A percentile compares a stretch with the other conserved stretches of the same genome.
Evolutionary conservation across 306 rosid species (phyloP).

Genomic region (Dicorynia guianensis): DNA sequence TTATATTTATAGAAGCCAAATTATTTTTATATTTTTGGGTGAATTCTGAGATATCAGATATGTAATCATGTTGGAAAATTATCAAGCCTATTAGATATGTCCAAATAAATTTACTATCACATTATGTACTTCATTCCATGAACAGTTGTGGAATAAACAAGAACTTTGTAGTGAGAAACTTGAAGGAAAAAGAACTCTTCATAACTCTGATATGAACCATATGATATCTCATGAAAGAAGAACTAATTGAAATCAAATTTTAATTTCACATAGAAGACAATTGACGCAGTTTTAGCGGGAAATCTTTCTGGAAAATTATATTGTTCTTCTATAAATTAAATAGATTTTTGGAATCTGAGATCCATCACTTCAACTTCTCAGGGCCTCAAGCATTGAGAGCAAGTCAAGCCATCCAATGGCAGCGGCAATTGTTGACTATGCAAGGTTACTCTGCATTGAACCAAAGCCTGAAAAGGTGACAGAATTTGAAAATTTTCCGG

Average conservation of each 20-base stretch:
- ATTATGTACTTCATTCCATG: too few relatives aligned
- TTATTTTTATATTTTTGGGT: not conserved
- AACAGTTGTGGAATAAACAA: not conserved
- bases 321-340: not conserved
- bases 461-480: constrained; percentile 78
- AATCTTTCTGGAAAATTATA: not conserved
- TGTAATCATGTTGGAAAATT: not conserved
- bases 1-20: too few relatives aligned
- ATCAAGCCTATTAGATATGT: too few relatives aligned
- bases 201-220: too few relatives aligned
- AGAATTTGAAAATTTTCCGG: constrained; percentile 77
- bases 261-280: not conserved
- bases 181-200: not conserved
- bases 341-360: not conserved
- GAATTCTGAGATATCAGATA: not conserved
- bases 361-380: constrained; percentile 24
- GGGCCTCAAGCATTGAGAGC: constrained; percentile 93
- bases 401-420: constrained; percentile 98
- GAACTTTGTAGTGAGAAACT: not conserved
- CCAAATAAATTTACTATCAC: too few relatives aligned
- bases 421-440: constrained; percentile 74
- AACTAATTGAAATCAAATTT: too few relatives aligned
- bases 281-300: not conserved
- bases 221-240: not conserved
- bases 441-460: constrained; percentile 57